These are phyloP conservation scores for Pythium dissimile DNA, from an alignment of 352 stramenopile genomes.

Conservation along the genomic window DNA sequence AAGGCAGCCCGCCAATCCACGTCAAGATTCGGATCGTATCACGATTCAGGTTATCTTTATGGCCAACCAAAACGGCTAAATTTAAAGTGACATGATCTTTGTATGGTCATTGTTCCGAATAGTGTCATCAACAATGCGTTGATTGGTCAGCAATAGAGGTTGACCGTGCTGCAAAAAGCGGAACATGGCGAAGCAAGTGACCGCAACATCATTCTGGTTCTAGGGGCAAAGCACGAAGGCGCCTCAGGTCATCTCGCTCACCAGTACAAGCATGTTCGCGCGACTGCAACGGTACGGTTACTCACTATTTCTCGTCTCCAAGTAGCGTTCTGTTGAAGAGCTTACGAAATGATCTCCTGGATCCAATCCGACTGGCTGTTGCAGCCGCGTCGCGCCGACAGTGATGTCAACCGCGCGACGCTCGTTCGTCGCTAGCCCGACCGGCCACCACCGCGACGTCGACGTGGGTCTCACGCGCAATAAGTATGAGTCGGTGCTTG, in stretches of 20 bases:
- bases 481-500: slow-evolving; percentile 67
- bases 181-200: too few species aligned
- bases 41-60: slow-evolving; percentile 10
- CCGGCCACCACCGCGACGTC: slow-evolving; percentile 21
- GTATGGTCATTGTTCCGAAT: slow-evolving; percentile 17
- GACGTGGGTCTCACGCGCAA: slow-evolving; percentile 49
- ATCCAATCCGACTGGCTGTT: neutral
- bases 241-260: neutral
- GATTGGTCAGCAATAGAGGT: too few species aligned
- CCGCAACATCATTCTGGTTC: slow-evolving; percentile 26
- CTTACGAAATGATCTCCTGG: neutral
- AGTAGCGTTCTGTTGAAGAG: neutral
- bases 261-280: slow-evolving; percentile 6
- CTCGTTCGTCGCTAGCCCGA: slow-evolving; percentile 36
- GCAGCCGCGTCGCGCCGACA: slow-evolving; percentile 13
- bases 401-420: slow-evolving; percentile 17
- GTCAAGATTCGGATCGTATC: slow-evolving; percentile 22
- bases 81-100: slow-evolving; percentile 1
- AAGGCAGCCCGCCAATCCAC: slow-evolving; percentile 14
- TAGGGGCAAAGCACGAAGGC: neutral
- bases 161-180: too few species aligned
- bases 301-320: neutral
- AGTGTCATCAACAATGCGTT: neutral
- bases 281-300: slow-evolving; percentile 14
- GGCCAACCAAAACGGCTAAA: neutral